A percentile compares a stretch with the other conserved stretches of the same genome.
Evolutionary conservation across 352 stramenopile genomes (phyloP).

Genomic region (Phytopythium kandeliae): DNA sequence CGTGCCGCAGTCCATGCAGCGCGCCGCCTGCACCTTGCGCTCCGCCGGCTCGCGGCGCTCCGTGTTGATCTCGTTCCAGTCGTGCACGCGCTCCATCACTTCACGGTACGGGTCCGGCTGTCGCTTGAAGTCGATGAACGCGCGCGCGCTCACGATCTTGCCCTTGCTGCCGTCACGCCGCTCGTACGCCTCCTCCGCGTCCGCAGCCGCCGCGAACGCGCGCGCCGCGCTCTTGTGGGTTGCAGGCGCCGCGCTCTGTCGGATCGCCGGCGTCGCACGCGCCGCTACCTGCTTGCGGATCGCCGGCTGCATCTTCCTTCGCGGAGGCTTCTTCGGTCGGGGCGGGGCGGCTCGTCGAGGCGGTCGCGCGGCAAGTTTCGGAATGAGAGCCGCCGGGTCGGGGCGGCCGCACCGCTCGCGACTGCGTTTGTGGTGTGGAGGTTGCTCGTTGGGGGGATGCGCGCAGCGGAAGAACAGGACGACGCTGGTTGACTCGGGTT

Average conservation of each 20-base stretch:
- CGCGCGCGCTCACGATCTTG: conserved; percentile 62
- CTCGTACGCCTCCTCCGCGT: conserved; percentile 24
- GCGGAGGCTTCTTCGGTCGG: too few relatives aligned
- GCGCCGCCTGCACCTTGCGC: conserved; percentile 92
- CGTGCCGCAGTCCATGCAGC: conserved; percentile 99
- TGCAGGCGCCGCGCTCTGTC: conserved; percentile 10
- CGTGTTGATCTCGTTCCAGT: conserved; percentile 98
- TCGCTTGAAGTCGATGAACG: conserved; percentile 81
- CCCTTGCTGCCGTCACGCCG: conserved; percentile 68
- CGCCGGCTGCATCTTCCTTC: conserved; percentile 22
- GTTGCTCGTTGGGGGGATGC: background rate
- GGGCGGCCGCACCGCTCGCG: too few relatives aligned
- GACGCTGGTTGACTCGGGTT: too few relatives aligned
- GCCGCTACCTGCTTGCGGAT: conserved; percentile 10
- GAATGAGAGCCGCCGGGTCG: conserved; percentile 1
- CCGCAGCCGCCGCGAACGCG: conserved; percentile 18
- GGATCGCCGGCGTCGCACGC: conserved; percentile 9
- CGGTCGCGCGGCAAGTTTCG: conserved; percentile 1
- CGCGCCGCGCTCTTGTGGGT: conserved; percentile 12
- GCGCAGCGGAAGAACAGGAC: too few relatives aligned
- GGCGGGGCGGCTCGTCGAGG: background rate
- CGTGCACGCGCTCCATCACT: conserved; percentile 89
- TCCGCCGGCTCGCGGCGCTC: conserved; percentile 81
- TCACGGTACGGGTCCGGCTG: conserved; percentile 92
- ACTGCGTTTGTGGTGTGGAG: background rate